A percentile compares a stretch with the other conserved stretches of the same genome.
Evolutionary conservation across 2,329 filamentous ascomycete genomes (phyloP).

Genomic region (Ceratocystis papillata): DNA sequence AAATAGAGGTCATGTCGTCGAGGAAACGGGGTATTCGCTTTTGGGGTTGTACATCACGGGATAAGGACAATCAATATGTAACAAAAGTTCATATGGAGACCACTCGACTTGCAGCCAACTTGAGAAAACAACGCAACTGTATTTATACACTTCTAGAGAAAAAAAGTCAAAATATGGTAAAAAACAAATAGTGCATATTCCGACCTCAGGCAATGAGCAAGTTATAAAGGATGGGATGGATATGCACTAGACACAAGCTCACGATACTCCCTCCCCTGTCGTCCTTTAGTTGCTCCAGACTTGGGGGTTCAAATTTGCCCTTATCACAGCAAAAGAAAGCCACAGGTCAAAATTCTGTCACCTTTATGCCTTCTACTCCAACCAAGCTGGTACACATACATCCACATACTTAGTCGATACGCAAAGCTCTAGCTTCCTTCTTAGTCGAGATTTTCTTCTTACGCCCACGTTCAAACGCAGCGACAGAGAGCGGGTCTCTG

Average conservation of each 20-base stretch:
- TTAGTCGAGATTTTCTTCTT: constrained; percentile 70
- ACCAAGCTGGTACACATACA: too few relatives aligned
- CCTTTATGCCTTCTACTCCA: neutral
- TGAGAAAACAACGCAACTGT: constrained; percentile 14
- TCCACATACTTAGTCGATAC: constrained; percentile 50
- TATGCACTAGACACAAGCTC: neutral
- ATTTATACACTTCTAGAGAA: constrained; percentile 24
- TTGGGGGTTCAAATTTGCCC: neutral
- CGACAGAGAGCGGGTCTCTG: constrained; percentile 63
- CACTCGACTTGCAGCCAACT: constrained; percentile 1
- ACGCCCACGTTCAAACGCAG: constrained; percentile 64
- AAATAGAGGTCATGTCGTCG: neutral
- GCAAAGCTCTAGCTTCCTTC: constrained; percentile 57
- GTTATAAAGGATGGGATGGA: neutral
- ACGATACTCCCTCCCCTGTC: neutral
- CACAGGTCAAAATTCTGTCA: constrained; percentile 19
- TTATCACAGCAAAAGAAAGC: constrained; percentile 17
- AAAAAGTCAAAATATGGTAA: constrained; percentile 14
- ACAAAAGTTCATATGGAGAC: neutral
- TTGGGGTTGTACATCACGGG: constrained; percentile 15
- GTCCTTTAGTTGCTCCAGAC: neutral
- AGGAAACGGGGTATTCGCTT: neutral
- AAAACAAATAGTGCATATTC: neutral
- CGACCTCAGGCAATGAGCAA: neutral
- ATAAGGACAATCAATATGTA: constrained; percentile 14